phyloP scores from a whole-genome alignment of 1,284 basidiomycete species.

The Ganoderma leucocontextum region DNA sequence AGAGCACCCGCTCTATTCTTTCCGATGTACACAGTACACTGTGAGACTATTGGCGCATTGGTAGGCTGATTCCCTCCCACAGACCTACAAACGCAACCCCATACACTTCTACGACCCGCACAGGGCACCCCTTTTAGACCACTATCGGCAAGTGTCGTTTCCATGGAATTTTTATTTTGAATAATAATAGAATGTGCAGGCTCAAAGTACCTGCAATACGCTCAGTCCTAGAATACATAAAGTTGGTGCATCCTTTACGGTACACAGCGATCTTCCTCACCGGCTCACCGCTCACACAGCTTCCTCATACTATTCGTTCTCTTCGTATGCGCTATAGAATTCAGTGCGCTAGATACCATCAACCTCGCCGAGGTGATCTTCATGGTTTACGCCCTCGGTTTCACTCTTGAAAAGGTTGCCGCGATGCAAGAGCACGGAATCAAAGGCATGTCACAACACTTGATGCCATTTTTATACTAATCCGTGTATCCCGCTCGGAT shows the following conservation, averaged over 20 bases:
- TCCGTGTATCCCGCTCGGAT: neutral
- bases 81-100: conserved; percentile 94
- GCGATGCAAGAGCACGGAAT: conserved; percentile 95
- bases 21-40: conserved; percentile 71
- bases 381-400: conserved; percentile 88
- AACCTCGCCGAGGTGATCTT: conserved; percentile 77
- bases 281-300: conserved; percentile 49
- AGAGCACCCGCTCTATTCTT: conserved; percentile 86
- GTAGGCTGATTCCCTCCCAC: neutral
- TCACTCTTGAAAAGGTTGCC: conserved; percentile 91
- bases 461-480: neutral
- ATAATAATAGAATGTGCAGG: conserved; percentile 47
- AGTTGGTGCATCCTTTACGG: conserved; percentile 52
- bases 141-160: conserved; percentile 73
- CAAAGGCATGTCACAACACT: conserved; percentile 56
- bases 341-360: conserved; percentile 65
- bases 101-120: conserved; percentile 95
- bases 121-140: conserved; percentile 90
- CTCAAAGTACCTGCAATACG: conserved; percentile 94
- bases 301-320: conserved; percentile 86
- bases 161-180: neutral
- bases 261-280: neutral
- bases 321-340: conserved; percentile 86
- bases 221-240: conserved; percentile 86
- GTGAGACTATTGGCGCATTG: neutral